phyloP scores from a whole-genome alignment of 129 eudicot genomes.

The Helianthus tuberosus region DNA sequence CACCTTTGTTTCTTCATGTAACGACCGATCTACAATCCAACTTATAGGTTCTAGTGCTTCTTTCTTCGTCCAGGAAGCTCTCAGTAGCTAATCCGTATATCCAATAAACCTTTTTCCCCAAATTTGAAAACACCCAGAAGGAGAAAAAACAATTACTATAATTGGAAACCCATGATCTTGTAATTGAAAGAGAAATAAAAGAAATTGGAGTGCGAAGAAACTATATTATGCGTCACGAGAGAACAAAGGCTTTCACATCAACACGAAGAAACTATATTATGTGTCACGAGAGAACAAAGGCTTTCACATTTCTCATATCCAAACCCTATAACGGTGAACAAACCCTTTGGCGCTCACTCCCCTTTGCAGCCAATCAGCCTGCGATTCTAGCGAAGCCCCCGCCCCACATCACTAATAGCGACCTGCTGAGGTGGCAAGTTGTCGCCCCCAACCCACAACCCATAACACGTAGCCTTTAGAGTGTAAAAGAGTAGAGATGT shows the following conservation, averaged over 20 bases:
- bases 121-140: not conserved
- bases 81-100: conserved; percentile 39
- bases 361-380: too few relatives aligned
- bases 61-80: conserved; percentile 41
- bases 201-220: conserved; percentile 6
- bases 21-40: not conserved
- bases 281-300: too few relatives aligned
- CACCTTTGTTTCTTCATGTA: conserved; percentile 25
- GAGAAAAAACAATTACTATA: not conserved
- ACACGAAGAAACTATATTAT: not conserved
- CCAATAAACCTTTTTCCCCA: conserved; percentile 28
- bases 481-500: too few relatives aligned
- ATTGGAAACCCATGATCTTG: not conserved
- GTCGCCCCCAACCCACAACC: too few relatives aligned
- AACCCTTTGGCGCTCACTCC: too few relatives aligned
- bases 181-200: not conserved
- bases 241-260: not conserved
- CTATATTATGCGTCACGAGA: too few relatives aligned
- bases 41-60: conserved; percentile 21
- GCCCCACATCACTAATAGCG: too few relatives aligned
- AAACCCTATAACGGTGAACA: too few relatives aligned
- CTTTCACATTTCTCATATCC: too few relatives aligned
- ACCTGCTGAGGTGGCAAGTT: too few relatives aligned
- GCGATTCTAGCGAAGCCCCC: too few relatives aligned
- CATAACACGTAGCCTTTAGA: too few relatives aligned